Evolutionary conservation across 306 rosid species (phyloP).

Genomic region (Luffa acutangula): DNA sequence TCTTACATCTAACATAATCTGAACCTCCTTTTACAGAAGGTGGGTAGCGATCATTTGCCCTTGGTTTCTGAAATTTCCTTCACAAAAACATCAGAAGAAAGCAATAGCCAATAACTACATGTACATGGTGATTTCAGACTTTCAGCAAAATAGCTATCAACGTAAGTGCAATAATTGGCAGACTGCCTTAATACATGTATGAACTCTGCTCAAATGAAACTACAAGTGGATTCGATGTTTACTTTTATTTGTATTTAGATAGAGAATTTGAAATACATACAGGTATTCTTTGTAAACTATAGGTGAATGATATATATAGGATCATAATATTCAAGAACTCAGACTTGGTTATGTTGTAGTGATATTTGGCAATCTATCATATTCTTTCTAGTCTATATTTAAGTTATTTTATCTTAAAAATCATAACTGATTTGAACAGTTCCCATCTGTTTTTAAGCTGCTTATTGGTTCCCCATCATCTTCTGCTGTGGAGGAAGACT

Average conservation of each 20-base stretch:
- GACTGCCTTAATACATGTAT: background rate
- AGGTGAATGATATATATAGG: background rate
- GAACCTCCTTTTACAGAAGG: slow-evolving; percentile 25
- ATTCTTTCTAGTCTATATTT: background rate
- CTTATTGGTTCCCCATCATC: background rate
- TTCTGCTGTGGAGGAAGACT: background rate
- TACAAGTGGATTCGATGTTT: background rate
- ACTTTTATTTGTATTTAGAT: background rate
- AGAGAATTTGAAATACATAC: background rate
- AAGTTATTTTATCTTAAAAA: background rate
- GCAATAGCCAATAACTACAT: background rate
- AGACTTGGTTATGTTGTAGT: background rate
- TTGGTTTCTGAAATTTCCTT: slow-evolving; percentile 75
- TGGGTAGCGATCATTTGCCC: slow-evolving; percentile 86
- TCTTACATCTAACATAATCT: background rate
- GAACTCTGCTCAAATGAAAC: background rate
- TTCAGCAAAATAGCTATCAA: background rate
- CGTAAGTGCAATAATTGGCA: background rate
- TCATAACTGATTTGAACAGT: background rate
- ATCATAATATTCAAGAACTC: background rate
- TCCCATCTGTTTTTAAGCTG: background rate
- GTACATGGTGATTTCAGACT: background rate
- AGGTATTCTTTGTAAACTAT: background rate
- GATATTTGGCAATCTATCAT: background rate
- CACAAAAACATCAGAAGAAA: slow-evolving; percentile 15